Base-by-base conservation (phyloP, 2,329 filamentous ascomycete genomes). In the Colletotrichum chrysophilum region DNA sequence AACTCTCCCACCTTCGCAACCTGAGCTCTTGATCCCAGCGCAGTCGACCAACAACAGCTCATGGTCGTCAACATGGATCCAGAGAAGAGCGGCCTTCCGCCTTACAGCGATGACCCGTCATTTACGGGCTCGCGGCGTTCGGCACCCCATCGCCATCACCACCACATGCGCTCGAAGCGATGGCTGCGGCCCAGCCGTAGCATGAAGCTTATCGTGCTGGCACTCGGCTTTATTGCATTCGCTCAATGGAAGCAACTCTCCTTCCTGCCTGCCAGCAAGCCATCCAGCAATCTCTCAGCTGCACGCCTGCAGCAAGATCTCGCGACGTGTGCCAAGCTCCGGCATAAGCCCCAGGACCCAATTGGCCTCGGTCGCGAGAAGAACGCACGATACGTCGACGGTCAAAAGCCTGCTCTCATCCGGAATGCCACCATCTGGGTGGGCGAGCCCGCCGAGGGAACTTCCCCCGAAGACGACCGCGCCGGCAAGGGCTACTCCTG, bases 371-470 rank as follows among this genome's bases (percentile, higher is more conserved):
- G 90, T 5, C 90, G 93, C 24, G 86, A 90, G 36, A 87, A 87
- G 78, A 94, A 92, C 80, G 91, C 91, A 24, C 88, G 93, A 64
- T 92, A 90, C 79, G 82, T 93, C 58, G 86, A 90, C 5, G 91
- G 91, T 67, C 87, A 89, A 69, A 89, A 88, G 77, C 89, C 92
- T 0, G 91, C 91, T 0, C 86, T 94, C 55, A 93, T 94, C 78
- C 90, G 88, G 76, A 94, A 94, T 80, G 92, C 92, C 6, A 92
- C 90, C 2, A 87, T 94, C 24, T 94, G 92, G 93, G 86, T 90
- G 5, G 93, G 92, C 38, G 92, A 94, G 82, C 90, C 93, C 0
- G 81, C 79, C 1, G 73, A 86, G 38, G 91, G 90, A 12, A 89
- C 88, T 2, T 88, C 87, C 8, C 81, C 85, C 7, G 88, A 89